Base-by-base conservation (phyloP, 78 protist genomes). In the Polysphondylium violaceum region DNA sequence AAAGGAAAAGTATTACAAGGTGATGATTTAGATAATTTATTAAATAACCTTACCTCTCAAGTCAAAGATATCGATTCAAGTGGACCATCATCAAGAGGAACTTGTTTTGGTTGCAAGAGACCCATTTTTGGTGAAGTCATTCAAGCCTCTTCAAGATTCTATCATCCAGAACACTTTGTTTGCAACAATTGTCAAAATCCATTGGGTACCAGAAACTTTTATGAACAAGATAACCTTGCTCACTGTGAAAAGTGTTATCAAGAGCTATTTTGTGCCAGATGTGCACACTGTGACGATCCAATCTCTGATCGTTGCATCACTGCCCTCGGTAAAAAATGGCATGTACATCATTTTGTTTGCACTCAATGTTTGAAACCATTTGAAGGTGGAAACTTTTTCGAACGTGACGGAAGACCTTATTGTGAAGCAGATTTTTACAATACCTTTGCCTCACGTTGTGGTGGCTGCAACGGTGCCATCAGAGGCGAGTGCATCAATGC, bases 401-500 rank as follows among this genome's bases (percentile, higher is more conserved):
- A 93, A 41, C 43, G 87, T 25, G 93, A 93, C 21, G 96, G 93
- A n/a, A 50, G 79, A 43, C 94, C 96, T 0, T 93, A 93, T 74
- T 93, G 96, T 63, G 91, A 74, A 29, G 72, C 86, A 25, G 94
- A 93, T 31, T 93, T 68, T 61, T 85, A 92, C 64, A 31, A 83
- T 11, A 68, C 86, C 0, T 92, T 92, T 55, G 85, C 91, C 21
- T 35, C 77, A 14, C 63, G 83, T 44, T 92, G 95, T 55, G 88
- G 93, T 47, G 76, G 81, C 21, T 92, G 95, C 27, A 76, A 85
- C 40, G 25, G 53, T 56, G 86, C 88, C 58, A 74, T 93, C 21
- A 59, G 77, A 56, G 96, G 93, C 23, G 90, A 87, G n/a, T 93
- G 96, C 47, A 86, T 93, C 76, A 93, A 73, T 44, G 96, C 96